Evolutionary conservation across 352 stramenopile genomes (phyloP), one percentile per base, ranked within the genome.

Genomic region (Pythium dissimile): DNA sequence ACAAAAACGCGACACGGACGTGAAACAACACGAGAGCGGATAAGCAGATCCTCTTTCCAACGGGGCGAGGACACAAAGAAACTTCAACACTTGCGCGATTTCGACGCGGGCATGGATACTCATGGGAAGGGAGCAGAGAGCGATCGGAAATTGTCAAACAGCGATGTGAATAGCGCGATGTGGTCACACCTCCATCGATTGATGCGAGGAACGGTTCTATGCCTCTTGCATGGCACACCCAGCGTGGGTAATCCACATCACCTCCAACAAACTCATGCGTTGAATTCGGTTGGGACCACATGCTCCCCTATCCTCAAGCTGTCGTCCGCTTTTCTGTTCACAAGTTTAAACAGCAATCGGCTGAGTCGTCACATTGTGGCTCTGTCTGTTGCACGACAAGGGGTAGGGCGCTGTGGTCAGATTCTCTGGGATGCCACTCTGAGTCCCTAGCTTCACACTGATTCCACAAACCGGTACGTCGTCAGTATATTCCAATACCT

Each of bases 301-400:
- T 28, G 10, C 27, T 34, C 24, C 38, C 50, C 50, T 49, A 49
- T 3, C 50, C 38, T 13, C 11, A 37, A 9, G 23, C 42, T 58
- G 39, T 38, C 49, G 12, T 27, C 6, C 16, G 41, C 37, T 44
- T 38, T 28, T 9, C 45, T 51, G 52, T 59, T 52, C 41, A 51
- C 52, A 12, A 13, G 27, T 59, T 41, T 41, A 59, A 59, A 59
- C 41, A 50, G 37, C 52, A 20, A 21, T 31, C 24, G 8, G 5
- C 41, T 18, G 38, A 21, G 31, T 60, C 43, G 53, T 43, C 16
- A 31, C 53, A 60, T 60, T 60, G 53, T 60, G 41, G 42, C 43
- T 28, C 26, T 26, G 48, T 20, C 21, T 57, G 35, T 43, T 43
- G 10, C 30, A 54, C 27, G 16, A n/a, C 18, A 34, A 47, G 20